A percentile compares a stretch with the other conserved stretches of the same genome.
Evolutionary conservation across 345 rosid genomes (phyloP).

Genomic region (Lumnitzera racemosa): DNA sequence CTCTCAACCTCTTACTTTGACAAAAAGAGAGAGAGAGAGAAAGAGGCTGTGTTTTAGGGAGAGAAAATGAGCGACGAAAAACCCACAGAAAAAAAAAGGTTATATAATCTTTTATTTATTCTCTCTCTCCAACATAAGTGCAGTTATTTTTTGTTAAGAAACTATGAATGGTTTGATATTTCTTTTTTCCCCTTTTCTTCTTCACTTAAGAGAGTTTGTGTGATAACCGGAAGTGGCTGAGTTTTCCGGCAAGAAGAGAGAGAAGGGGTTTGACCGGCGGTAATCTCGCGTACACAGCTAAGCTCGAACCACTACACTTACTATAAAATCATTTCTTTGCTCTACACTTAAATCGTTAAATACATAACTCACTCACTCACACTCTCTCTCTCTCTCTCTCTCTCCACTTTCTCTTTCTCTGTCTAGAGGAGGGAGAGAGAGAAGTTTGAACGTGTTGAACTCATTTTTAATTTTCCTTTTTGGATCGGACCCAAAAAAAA

Average conservation of each 20-base stretch:
- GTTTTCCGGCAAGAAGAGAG: conserved; percentile 14
- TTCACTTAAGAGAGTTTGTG: no score
- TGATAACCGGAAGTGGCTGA: not conserved
- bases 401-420: not conserved
- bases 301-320: conserved; percentile 7
- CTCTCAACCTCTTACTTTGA: conserved; percentile 20
- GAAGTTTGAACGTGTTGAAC: conserved; percentile 1
- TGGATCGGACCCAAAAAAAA: no score
- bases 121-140: no score
- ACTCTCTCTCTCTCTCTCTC: conserved; percentile 7
- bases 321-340: not conserved
- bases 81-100: not conserved
- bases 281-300: conserved; percentile 26
- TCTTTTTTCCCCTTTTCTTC: no score
- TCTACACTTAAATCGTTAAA: not conserved
- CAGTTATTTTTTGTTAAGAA: no score
- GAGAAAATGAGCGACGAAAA: not conserved
- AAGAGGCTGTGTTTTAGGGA: not conserved
- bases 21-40: conserved; percentile 6
- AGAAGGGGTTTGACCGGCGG: conserved; percentile 28
- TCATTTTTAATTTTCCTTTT: no score
- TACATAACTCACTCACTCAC: no score
- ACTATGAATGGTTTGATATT: no score
- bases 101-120: conserved; percentile 2
- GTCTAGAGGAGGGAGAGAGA: not conserved